Evolutionary conservation across 1,284 basidiomycete species (phyloP), one percentile per base, ranked within the genome.

Genomic region (Phellinidium pouzarii): DNA sequence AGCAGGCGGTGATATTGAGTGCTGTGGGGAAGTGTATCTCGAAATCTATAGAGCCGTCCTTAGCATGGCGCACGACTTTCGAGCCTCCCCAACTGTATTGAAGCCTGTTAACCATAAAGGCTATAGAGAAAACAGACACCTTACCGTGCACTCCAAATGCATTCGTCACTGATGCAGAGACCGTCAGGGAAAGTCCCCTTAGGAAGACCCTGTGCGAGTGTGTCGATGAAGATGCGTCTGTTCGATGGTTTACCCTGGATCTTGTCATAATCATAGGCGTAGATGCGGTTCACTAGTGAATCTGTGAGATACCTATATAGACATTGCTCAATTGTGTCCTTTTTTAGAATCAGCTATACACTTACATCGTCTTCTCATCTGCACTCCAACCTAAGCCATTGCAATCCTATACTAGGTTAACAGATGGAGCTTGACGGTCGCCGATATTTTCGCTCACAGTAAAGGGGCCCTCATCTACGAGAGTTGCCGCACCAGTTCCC

Each of bases 141-240:
- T 56, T 58, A 82, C 80, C 82, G 71, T 48, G 83, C 82, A 60
- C 79, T 80, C 82, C 83, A 86, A 49, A 84, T 66, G 50, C 74
- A 74, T n/a, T 80, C 76, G 48, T 66, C 69, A 62, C 85, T 83
- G 34, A 84, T 65, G 61, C 82, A 85, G 27, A 86, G 67, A 2
- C 83, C 82, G 62, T 86, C 83, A 50, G 76, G 79, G 59, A 69
- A 83, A 2, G 77, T 70, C 38, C 71, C 65, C 45, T 72, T 65
- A 9, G 72, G 66, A 25, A 77, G 68, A 4, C 80, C 81, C 50
- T 75, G 69, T 48, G 74, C 72, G 50, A 77, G 65, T 5, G 78
- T 75, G 60, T 86, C 77, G 46, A 82, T 68, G 53, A 77, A 77
- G 11, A 79, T 60, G 20, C 81, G 74, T 52, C 76, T 74, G 60